Base-by-base conservation (phyloP, 495 filamentous ascomycete genomes). In the Penicillium ochrochloron region DNA sequence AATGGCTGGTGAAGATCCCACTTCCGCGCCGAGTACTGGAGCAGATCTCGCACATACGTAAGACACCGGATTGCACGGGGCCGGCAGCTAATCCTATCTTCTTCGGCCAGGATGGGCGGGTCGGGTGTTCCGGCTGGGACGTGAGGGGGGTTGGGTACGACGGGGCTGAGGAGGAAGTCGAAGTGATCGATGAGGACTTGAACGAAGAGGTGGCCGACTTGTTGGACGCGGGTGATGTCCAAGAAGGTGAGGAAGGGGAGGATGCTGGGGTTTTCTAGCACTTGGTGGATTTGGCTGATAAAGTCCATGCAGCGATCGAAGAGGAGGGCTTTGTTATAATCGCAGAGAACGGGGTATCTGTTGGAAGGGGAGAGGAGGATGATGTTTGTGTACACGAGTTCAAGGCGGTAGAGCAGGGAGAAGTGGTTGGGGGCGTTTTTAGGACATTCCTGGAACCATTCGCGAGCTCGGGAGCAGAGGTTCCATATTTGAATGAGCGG, bases 221-320 rank as follows among this genome's bases (percentile, higher is more conserved):
- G 79, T 25, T 73, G 71, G 15, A 70, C 74, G 17, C 80, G 76
- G 33, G 78, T 75, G 59, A 82, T 75, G 52, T 82, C 80, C 35
- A 80, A 63, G 39, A 73, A 78, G 14, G 73, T 76, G 34, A 81
- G 54, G 48, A 76, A 74, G 17, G 76, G 71, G 9, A 79, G 57
- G 57, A 62, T 53, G 35, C 60, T 71, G 3, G 70, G 72, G 37
- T 76, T 76, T 42, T 76, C 69, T 33, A 80, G 64, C 2, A 76
- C 68, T 61, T 77, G 75, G 59, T 82, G 78, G 21, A 81, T 73
- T 33, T 78, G 76, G 51, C 66, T 73, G 65, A 80, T 70, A 69
- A 93, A 97, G 41, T 86, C 83, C 61, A 94, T 85, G 67, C 86
- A 88, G 66, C 92, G 88, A 65, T 94, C 92, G 71, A 96, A 96